phyloP scores from a whole-genome alignment of 2,329 filamentous ascomycete species.

The Pseudopyricularia cyperi region DNA sequence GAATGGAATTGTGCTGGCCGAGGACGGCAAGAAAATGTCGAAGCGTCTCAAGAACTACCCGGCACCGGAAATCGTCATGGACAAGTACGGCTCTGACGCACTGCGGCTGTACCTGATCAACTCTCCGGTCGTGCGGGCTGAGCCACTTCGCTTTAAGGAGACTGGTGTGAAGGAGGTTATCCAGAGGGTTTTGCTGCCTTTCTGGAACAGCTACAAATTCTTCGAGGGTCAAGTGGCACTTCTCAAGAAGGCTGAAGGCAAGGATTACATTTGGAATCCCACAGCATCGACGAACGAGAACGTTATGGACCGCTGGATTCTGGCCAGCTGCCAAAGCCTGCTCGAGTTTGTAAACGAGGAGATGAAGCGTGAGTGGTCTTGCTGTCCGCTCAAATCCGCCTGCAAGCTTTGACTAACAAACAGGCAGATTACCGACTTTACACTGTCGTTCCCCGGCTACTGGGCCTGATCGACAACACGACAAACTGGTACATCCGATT shows the following conservation, averaged over 20 bases:
- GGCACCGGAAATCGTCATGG: constrained; percentile 70
- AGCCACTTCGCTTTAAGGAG: constrained; percentile 86
- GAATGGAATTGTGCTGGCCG: constrained; percentile 84
- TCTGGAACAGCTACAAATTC: constrained; percentile 98
- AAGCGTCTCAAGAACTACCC: constrained; percentile 96
- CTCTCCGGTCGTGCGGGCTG: constrained; percentile 84
- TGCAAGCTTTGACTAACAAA: background rate
- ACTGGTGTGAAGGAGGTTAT: constrained; percentile 89
- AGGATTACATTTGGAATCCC: constrained; percentile 70
- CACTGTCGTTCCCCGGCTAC: constrained; percentile 77
- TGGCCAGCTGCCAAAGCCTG: constrained; percentile 83
- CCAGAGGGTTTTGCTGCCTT: constrained; percentile 73
- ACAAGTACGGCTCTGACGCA: constrained; percentile 82
- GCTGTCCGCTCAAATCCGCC: background rate
- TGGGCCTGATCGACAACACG: constrained; percentile 78
- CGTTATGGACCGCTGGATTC: constrained; percentile 92
- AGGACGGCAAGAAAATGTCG: constrained; percentile 98
- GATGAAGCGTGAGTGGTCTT: constrained; percentile 54
- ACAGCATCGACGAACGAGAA: constrained; percentile 63
- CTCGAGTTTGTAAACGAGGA: constrained; percentile 86
- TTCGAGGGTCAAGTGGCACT: constrained; percentile 80
- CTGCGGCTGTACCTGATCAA: constrained; percentile 94
- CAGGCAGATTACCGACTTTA: constrained; percentile 58
- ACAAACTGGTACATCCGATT: constrained; percentile 99
- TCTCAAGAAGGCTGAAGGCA: constrained; percentile 69